Base-by-base conservation (phyloP, 768 basidiomycete genomes). In the Cyclocybe cylindracea region DNA sequence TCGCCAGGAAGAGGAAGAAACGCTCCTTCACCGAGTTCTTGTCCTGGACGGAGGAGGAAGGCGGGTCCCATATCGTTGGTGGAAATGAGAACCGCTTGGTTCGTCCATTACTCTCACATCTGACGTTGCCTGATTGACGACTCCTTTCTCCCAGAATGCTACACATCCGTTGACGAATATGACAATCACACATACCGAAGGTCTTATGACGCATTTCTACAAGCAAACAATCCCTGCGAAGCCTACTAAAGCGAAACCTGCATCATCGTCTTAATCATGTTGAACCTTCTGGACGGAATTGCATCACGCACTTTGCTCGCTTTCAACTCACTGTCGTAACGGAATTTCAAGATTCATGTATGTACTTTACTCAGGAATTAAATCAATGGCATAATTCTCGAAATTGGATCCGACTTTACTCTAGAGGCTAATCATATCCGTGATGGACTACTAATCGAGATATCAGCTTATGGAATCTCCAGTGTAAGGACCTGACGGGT, bases 141-240 rank as follows among this genome's bases (percentile, higher is more conserved):
- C 19, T 46, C 35, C 32, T 32, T 18, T 35, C 8, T 24, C 24
- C 31, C 39, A 56, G 65, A 72, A 72, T 46, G 70, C 70, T 8
- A 70, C 70, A 18, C 70, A 72, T 48, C 69, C 70, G 0, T 41
- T 72, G 24, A 67, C 68, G 5, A 70, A 72, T 50, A 54, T 72
- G n/a, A 72, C 69, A 3, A 69, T 70, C 31, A 70, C 68, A 8
- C 70, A 72, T 59, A 69, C 67, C 0, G 70, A 70, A 49, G 61
- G 55, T 2, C 60, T 71, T 13, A 48, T 61, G 16, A 54, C 59
- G n/a, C 57, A 70, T 49, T 70, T 66, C 43, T 70, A 71, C 47
- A 53, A 41, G 31, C 62, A 66, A 42, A 55, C 47, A 9, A 48
- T 61, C 1, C 60, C 62, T 9, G 40, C 37, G 34, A 54, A 56